Evolutionary conservation across 176 grass and related monocot species (phyloP), one percentile per base, ranked within the genome.

Genomic region (Bromus sterilis): DNA sequence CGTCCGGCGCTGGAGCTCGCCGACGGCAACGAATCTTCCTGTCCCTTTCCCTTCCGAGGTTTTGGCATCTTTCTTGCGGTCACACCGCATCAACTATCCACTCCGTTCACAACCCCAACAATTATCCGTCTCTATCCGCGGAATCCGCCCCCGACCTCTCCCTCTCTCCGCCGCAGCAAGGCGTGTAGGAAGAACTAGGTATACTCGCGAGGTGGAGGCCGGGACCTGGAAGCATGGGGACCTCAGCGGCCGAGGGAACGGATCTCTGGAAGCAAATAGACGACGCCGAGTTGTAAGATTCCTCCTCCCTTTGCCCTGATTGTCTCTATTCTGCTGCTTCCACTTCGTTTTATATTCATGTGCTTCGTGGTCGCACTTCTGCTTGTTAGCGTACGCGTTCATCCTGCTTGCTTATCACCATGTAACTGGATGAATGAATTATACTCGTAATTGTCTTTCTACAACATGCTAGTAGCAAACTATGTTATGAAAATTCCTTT

Each of bases 181-280:
- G 43, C 31, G 60, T 7, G 28, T 28, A 21, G 65, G 31, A 36
- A 69, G 9, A 6, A 9, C 24, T 11, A 37, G 34, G 35, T 11
- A 26, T 40, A 68, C 44, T 26, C 4, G 16, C 16, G 51, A 42
- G 53, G 80, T n/a, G 80, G 21, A 34, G 28, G 12, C 16, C 2
- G 53, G 55, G 25, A 69, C 21, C 12, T 21, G 13, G 25, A 29
- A 34, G 9, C 55, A 89, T 86, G 83, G 87, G 57, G 56, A 76
- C 64, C 57, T 86, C 78, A 26, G 83, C 42, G 49, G 78, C n/a
- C 7, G 78, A 86, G 78, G 88, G 74, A 66, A 66, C 83, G 46
- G 74, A 61, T 35, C 31, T 90, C 57, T 90, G 88, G 88, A 82
- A 82, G 66, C 79, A 67, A 68, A 90, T 90, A 23, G 88, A 90